Evolutionary conservation across 2,329 filamentous ascomycete genomes (phyloP).

Genomic region (Beauveria sp.): DNA sequence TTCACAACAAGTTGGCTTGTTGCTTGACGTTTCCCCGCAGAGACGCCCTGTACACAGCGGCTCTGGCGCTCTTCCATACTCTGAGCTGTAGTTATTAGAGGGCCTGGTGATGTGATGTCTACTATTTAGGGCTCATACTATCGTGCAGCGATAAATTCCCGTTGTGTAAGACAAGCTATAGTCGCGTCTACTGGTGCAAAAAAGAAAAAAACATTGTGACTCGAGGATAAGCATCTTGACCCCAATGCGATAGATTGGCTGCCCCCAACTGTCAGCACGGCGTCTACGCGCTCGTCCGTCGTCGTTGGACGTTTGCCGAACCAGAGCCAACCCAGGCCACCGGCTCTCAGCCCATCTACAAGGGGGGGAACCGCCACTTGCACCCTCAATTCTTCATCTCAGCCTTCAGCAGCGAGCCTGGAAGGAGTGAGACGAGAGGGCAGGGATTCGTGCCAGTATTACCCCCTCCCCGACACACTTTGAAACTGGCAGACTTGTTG

Average conservation of each 20-base stretch:
- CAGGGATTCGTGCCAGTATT: not conserved
- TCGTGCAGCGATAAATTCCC: not conserved
- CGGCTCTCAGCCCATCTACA: not conserved
- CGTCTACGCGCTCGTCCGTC: no score
- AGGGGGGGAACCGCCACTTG: not conserved
- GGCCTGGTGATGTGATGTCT: no score
- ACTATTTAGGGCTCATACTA: no score
- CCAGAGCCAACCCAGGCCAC: no score
- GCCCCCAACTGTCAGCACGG: no score
- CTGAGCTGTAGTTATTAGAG: no score
- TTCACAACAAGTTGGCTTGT: not conserved
- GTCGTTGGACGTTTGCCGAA: no score
- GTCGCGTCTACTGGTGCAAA: not conserved
- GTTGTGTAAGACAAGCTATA: not conserved
- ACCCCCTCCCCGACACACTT: no score
- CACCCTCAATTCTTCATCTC: not conserved
- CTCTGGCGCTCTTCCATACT: not conserved
- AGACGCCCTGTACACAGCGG: not conserved
- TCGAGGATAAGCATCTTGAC: no score
- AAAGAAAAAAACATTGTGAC: not conserved
- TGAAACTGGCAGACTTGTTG: not conserved
- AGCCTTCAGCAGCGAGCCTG: not conserved
- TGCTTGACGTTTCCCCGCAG: not conserved
- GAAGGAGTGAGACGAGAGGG: not conserved
- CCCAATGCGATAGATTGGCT: no score